A percentile compares a stretch with the other conserved stretches of the same genome.
Conservation (phyloP, 2,329 filamentous ascomycete genomes). For the Myriosclerotinia duriaeana region DNA sequence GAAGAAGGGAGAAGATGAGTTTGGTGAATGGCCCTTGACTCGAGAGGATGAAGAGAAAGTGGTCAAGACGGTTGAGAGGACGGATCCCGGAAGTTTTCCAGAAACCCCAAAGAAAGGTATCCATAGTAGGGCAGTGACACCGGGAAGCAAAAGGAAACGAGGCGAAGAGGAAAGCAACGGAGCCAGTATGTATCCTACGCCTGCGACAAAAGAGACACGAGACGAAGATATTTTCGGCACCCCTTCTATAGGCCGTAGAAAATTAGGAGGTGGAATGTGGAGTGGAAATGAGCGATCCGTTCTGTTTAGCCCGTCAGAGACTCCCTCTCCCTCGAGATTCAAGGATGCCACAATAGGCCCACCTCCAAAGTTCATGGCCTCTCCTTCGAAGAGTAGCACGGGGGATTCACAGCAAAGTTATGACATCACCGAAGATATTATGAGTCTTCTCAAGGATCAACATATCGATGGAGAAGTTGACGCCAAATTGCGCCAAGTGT, state of each 20-base stretch:
- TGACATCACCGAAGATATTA: constrained; percentile 49
- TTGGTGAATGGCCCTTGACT: constrained; percentile 34
- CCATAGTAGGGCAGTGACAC: constrained; percentile 32
- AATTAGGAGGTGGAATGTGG: constrained; percentile 30
- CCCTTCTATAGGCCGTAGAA: constrained; percentile 24
- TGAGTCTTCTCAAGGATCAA: constrained; percentile 50
- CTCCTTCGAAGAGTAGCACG: constrained; percentile 13
- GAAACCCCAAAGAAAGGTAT: constrained; percentile 36
- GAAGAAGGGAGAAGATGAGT: constrained; percentile 36
- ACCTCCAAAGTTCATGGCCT: constrained; percentile 30
- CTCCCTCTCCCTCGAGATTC: constrained; percentile 36
- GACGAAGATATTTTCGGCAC: constrained; percentile 34
- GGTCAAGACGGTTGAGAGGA: constrained; percentile 25
- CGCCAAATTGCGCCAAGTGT: constrained; percentile 44
- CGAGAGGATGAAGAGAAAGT: constrained; percentile 32
- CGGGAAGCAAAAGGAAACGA: constrained; percentile 37
- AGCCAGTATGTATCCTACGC: constrained; percentile 34
- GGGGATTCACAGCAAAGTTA: constrained; percentile 27
- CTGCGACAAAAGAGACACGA: constrained; percentile 27
- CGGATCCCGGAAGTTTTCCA: constrained; percentile 24
- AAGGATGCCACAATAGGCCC: constrained; percentile 26
- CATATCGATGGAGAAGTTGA: constrained; percentile 44
- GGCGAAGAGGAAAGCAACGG: constrained; percentile 23
- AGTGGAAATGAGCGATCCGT: constrained; percentile 33
- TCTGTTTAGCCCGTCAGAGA: constrained; percentile 31